Evolutionary conservation across 257 asterid genomes (phyloP).

Genomic region (Mitragyna speciosa): DNA sequence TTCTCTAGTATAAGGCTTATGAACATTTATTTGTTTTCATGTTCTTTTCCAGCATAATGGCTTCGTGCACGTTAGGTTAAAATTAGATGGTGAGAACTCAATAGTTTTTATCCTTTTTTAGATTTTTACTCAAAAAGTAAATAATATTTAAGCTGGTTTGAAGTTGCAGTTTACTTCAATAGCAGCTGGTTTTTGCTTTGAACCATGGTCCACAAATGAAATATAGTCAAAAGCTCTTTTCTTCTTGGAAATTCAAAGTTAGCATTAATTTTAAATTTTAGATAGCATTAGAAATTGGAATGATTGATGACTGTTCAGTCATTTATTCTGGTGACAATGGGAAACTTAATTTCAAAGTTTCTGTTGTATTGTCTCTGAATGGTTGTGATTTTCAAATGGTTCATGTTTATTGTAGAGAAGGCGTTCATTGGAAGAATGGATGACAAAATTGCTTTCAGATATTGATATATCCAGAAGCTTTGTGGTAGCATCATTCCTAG

Average conservation of each 20-base stretch:
- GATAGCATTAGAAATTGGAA: not conserved
- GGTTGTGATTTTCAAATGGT: constrained; percentile 4
- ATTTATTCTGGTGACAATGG: not conserved
- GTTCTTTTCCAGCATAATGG: not conserved
- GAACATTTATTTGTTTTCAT: not conserved
- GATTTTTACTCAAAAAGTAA: too few relatives aligned
- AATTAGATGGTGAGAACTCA: constrained; percentile 3
- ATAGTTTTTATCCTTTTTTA: not conserved
- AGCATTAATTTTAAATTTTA: not conserved
- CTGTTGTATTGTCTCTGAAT: not conserved
- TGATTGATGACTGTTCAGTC: not conserved
- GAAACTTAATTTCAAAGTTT: constrained; percentile 4
- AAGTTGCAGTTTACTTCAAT: not conserved
- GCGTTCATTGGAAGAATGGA: constrained; percentile 90
- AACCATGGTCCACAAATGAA: not conserved
- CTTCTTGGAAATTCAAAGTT: not conserved
- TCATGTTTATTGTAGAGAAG: constrained; percentile 64
- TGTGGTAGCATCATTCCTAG: constrained; percentile 86
- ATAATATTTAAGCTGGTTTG: not conserved
- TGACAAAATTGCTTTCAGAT: constrained; percentile 81
- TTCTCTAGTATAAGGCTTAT: not conserved
- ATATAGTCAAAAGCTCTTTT: not conserved
- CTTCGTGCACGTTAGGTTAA: not conserved
- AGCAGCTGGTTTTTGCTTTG: not conserved
- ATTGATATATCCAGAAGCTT: constrained; percentile 82